phyloP scores from a whole-genome alignment of 441 rosid species.

The Melastoma candidum region DNA sequence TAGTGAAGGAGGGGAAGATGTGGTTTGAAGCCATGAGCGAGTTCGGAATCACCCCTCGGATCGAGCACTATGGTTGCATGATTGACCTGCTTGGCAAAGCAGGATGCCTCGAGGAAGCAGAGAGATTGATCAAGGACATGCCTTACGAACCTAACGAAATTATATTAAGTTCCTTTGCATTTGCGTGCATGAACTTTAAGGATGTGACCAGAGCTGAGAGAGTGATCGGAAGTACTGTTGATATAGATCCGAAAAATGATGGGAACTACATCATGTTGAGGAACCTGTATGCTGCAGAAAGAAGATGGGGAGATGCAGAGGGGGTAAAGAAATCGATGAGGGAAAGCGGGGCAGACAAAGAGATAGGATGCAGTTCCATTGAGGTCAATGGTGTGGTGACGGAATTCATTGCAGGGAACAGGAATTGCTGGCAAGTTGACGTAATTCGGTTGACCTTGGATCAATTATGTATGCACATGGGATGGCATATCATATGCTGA shows the following conservation, averaged over 20 bases:
- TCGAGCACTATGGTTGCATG: slow-evolving; percentile 54
- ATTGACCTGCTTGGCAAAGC: slow-evolving; percentile 46
- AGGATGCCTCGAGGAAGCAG: slow-evolving; percentile 37
- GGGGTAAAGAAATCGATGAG: slow-evolving; percentile 35
- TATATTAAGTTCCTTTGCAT: slow-evolving; percentile 40
- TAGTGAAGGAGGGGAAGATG: slow-evolving; percentile 41
- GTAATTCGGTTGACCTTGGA: slow-evolving; percentile 20
- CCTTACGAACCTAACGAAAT: slow-evolving; percentile 39
- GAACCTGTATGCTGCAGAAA: slow-evolving; percentile 39
- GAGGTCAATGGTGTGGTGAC: slow-evolving; percentile 33
- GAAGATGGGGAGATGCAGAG: slow-evolving; percentile 40
- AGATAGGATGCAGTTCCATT: slow-evolving; percentile 41
- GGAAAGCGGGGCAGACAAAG: slow-evolving; percentile 35
- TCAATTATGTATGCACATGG: slow-evolving; percentile 38
- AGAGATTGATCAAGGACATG: slow-evolving; percentile 34
- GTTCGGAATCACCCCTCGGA: slow-evolving; percentile 27
- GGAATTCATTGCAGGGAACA: slow-evolving; percentile 43
- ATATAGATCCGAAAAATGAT: slow-evolving; percentile 32
- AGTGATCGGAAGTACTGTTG: slow-evolving; percentile 19
- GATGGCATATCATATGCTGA: slow-evolving; percentile 1
- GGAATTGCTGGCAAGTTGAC: slow-evolving; percentile 21
- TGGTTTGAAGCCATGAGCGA: slow-evolving; percentile 37
- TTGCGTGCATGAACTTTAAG: slow-evolving; percentile 38
- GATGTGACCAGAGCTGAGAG: slow-evolving; percentile 35
- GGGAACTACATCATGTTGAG: slow-evolving; percentile 42